Evolutionary conservation across 805 yeast species (phyloP).

Genomic region (Starmerella kuoi): DNA sequence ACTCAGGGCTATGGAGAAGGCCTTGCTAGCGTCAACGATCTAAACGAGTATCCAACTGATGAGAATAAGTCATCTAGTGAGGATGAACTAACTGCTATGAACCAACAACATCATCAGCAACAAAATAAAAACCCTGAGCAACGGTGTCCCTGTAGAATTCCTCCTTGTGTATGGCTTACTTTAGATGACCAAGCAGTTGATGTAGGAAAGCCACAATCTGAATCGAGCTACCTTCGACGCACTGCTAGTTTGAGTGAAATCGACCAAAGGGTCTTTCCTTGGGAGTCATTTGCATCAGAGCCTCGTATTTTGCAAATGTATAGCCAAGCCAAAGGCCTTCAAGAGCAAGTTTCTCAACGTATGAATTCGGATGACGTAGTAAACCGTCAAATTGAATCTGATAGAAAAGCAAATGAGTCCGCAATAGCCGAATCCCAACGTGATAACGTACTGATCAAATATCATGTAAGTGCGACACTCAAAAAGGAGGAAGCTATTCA

Average conservation of each 20-base stretch:
- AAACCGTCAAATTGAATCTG: constrained; percentile 9
- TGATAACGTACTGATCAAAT: constrained; percentile 20
- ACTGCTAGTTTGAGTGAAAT: constrained; percentile 17
- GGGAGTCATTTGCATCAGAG: constrained; percentile 18
- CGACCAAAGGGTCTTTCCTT: constrained; percentile 16
- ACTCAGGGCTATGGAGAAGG: background rate
- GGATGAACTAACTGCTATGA: too few species aligned
- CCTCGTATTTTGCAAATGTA: constrained; percentile 15
- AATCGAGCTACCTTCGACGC: constrained; percentile 11
- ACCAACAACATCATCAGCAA: too few species aligned
- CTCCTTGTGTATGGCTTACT: too few species aligned
- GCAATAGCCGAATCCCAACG: constrained; percentile 20
- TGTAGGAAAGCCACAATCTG: too few species aligned
- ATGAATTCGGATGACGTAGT: constrained; percentile 10
- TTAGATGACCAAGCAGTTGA: too few species aligned
- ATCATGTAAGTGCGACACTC: constrained; percentile 19
- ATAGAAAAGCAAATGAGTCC: constrained; percentile 17
- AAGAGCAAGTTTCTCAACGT: constrained; percentile 10
- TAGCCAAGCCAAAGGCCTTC: constrained; percentile 17
- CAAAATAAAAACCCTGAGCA: too few species aligned
- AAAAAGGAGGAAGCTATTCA: constrained; percentile 22
- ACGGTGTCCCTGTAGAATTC: too few species aligned
- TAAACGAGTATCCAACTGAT: too few species aligned
- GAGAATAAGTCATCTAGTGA: too few species aligned
- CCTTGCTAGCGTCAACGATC: too few species aligned